These are phyloP conservation scores for Aspergillus chevalieri DNA, from an alignment of 2,329 filamentous ascomycete species.

Conservation along the genomic window DNA sequence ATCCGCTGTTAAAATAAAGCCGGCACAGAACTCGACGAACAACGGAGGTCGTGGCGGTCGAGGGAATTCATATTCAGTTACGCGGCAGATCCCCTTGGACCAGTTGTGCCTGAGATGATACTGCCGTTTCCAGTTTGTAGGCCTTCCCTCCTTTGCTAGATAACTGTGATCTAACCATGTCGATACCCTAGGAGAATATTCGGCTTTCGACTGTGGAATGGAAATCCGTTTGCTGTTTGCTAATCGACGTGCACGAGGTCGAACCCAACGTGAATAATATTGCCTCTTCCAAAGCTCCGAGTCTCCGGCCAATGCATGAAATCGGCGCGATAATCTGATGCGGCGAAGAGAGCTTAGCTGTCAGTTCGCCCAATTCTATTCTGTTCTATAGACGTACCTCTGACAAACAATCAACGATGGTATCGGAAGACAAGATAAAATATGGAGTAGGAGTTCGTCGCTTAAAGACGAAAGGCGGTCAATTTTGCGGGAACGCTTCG, in stretches of 20 bases:
- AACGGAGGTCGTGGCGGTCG: constrained; percentile 53
- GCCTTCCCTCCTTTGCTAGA: constrained; percentile 44
- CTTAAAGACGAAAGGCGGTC: constrained; percentile 70
- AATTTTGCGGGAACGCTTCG: constrained; percentile 42
- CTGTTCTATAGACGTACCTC: constrained; percentile 37
- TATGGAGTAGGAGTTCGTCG: constrained; percentile 80
- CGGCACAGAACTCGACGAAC: constrained; percentile 70
- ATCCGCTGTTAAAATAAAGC: constrained; percentile 73
- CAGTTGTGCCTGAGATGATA: constrained; percentile 90
- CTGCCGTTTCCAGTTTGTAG: constrained; percentile 76
- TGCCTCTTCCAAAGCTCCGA: constrained; percentile 85
- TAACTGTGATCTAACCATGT: constrained; percentile 59
- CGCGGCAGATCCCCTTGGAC: constrained; percentile 71
- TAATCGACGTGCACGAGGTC: constrained; percentile 70
- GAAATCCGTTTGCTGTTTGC: constrained; percentile 55
- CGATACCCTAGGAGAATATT: constrained; percentile 51
- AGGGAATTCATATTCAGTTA: constrained; percentile 67
- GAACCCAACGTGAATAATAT: constrained; percentile 82
- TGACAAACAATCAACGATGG: constrained; percentile 60
- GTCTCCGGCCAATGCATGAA: constrained; percentile 67
- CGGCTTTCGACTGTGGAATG: constrained; percentile 32
- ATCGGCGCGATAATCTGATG: constrained; percentile 57
- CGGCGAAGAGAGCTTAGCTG: background rate
- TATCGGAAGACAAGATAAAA: constrained; percentile 70
- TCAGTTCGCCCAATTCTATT: background rate